phyloP scores from a whole-genome alignment of 805 yeast species.

The Kuraishia capsulata region DNA sequence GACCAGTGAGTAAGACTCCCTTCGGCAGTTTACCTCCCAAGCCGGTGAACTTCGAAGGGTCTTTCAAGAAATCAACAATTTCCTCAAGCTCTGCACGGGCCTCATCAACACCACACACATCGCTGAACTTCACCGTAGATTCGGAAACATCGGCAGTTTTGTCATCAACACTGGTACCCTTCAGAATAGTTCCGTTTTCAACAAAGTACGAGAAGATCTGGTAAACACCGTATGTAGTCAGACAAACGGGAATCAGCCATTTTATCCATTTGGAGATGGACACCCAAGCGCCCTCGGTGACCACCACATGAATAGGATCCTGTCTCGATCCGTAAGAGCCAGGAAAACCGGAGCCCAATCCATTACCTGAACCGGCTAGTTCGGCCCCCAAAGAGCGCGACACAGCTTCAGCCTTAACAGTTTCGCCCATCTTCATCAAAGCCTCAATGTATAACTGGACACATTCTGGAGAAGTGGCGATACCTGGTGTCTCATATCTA shows the following conservation, averaged over 20 bases:
- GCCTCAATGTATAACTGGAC: slow-evolving; percentile 76
- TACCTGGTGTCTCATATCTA: slow-evolving; percentile 90
- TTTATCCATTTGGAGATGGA: slow-evolving; percentile 80
- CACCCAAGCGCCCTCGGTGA: slow-evolving; percentile 75
- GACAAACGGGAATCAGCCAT: slow-evolving; percentile 77
- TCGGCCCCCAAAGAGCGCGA: slow-evolving; percentile 36
- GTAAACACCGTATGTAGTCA: slow-evolving; percentile 73
- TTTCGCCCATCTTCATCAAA: slow-evolving; percentile 65
- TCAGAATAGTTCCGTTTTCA: slow-evolving; percentile 77
- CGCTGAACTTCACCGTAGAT: slow-evolving; percentile 81
- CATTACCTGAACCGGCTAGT: slow-evolving; percentile 8
- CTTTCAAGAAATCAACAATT: slow-evolving; percentile 94
- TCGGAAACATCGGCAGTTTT: slow-evolving; percentile 77
- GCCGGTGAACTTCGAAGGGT: slow-evolving; percentile 93
- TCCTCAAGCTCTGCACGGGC: slow-evolving; percentile 97
- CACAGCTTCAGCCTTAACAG: slow-evolving; percentile 66
- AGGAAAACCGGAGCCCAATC: slow-evolving; percentile 14
- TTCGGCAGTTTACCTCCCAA: slow-evolving; percentile 96
- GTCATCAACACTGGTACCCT: slow-evolving; percentile 61
- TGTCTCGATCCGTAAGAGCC: slow-evolving; percentile 45
- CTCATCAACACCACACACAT: slow-evolving; percentile 97
- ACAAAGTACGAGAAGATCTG: slow-evolving; percentile 69
- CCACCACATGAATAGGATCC: slow-evolving; percentile 91
- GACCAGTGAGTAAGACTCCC: slow-evolving; percentile 94
- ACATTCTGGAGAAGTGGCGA: slow-evolving; percentile 75